A percentile compares a stretch with the other conserved stretches of the same genome.
phyloP scores from a whole-genome alignment of 768 basidiomycete genomes.

The Auriscalpium vulgare region DNA sequence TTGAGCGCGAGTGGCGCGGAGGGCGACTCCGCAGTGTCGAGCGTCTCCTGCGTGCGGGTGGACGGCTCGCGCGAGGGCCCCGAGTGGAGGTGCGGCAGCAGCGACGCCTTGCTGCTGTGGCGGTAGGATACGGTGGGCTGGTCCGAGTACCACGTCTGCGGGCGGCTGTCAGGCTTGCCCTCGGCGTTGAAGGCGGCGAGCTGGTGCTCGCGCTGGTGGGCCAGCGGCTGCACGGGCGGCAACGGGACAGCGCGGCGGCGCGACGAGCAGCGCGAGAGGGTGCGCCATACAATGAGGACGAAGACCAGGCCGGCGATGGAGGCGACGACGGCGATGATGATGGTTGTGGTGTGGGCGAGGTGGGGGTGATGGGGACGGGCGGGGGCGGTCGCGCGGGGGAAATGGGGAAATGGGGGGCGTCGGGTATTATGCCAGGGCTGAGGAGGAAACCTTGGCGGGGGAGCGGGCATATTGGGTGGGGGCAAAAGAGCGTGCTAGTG shows the following conservation, averaged over 20 bases:
- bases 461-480: neutral
- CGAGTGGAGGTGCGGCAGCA: slow-evolving; percentile 18
- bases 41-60: slow-evolving; percentile 12
- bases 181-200: slow-evolving; percentile 31
- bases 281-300: slow-evolving; percentile 29
- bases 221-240: slow-evolving; percentile 59
- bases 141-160: slow-evolving; percentile 19
- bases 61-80: slow-evolving; percentile 8
- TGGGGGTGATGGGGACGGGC: neutral
- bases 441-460: neutral
- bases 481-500: neutral
- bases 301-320: slow-evolving; percentile 33
- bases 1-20: neutral
- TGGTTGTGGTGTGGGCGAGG: slow-evolving; percentile 29
- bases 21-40: neutral
- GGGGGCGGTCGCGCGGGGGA: neutral
- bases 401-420: neutral
- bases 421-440: neutral
- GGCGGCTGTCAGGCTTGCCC: slow-evolving; percentile 13
- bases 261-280: slow-evolving; percentile 28
- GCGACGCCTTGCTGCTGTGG: slow-evolving; percentile 28
- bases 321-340: slow-evolving; percentile 42
- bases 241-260: slow-evolving; percentile 36
- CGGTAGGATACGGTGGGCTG: slow-evolving; percentile 14
- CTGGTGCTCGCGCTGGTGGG: slow-evolving; percentile 49